Evolutionary conservation across 495 filamentous ascomycete species (phyloP), one percentile per base, ranked within the genome.

Genomic region (Aspergillus asperescens): DNA sequence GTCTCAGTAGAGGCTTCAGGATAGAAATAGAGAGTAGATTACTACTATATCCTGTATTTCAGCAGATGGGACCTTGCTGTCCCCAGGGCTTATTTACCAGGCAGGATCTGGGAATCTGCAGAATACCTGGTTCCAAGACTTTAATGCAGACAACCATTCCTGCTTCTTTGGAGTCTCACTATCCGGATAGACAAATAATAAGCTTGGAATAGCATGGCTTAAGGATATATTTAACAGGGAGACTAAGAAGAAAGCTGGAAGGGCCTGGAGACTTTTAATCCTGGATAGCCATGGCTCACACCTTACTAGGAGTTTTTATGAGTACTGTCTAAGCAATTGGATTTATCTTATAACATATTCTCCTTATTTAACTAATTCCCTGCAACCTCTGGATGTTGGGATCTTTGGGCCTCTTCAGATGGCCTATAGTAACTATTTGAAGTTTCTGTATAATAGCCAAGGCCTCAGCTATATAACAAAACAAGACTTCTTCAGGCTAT

Each of bases 1-100:
- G 1, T 5, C 27, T 5, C 41, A 43, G 24, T 37, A 55, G 27
- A 18, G 44, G 1, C 34, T 55, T 23, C 35, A 49, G 39, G 37
- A 55, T 49, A 18, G 44, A 6, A 52, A 52, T 52, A 10, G 23
- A 2, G 41, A 52, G 16, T 52, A 8, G 50, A 52, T 52, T 16
- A 52, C 29, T 25, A 45, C 27, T 31, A 52, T 52, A 34, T 38
- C n/a, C 15, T 52, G 49, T 44, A 52, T 44, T 15, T 52, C 29
- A 13, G 45, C 40, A 22, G 27, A 44, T 35, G 38, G 18, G 12
- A 44, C 39, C 27, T 20, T 18, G 3, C 18, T 52, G 9, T 52
- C 40, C 4, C 29, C 40, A 15, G 50, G 28, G 3, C 40, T 52
- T 28, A 52, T 52, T 8, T 52, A 46, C 20, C 28, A 45, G 19